Evolutionary conservation across 1,284 basidiomycete genomes (phyloP).

Genomic region (Wallemia ichthyophaga): DNA sequence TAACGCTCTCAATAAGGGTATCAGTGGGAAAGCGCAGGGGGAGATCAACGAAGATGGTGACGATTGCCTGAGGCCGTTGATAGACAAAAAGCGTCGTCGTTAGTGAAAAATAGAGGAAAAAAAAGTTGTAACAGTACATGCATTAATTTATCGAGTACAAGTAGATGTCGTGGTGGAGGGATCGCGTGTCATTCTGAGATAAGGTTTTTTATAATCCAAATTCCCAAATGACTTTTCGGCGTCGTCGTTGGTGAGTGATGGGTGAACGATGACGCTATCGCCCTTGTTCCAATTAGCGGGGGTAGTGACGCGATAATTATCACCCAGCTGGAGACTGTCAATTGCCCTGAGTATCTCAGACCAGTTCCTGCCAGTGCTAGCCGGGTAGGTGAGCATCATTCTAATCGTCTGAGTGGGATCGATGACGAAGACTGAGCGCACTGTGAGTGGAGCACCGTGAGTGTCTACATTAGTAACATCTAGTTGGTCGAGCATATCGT

Average conservation of each 20-base stretch:
- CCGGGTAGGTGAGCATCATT: slow-evolving; percentile 8
- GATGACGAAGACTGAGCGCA: slow-evolving; percentile 79
- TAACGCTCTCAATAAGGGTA: not conserved
- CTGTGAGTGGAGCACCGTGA: slow-evolving; percentile 62
- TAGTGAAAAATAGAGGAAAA: too few species aligned
- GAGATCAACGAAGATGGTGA: not conserved
- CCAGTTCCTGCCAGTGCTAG: slow-evolving; percentile 23
- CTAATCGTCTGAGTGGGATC: slow-evolving; percentile 78
- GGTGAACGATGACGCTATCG: slow-evolving; percentile 81
- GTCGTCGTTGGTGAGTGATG: slow-evolving; percentile 55
- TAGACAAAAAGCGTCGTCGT: not conserved
- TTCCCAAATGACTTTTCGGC: slow-evolving; percentile 62
- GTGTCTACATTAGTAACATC: slow-evolving; percentile 80
- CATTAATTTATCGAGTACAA: not conserved
- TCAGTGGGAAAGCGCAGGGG: not conserved
- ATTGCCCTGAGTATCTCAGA: slow-evolving; percentile 61
- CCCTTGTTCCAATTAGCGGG: slow-evolving; percentile 86
- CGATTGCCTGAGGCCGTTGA: not conserved
- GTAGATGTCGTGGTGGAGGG: not conserved
- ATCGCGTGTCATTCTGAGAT: not conserved
- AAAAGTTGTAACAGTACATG: not conserved
- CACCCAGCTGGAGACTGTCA: slow-evolving; percentile 70
- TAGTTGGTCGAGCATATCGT: slow-evolving; percentile 88
- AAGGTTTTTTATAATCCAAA: not conserved
- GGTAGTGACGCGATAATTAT: slow-evolving; percentile 48